Evolutionary conservation across 2,329 filamentous ascomycete species (phyloP), one percentile per base, ranked within the genome.

Genomic region (Verticillium tricorpus): DNA sequence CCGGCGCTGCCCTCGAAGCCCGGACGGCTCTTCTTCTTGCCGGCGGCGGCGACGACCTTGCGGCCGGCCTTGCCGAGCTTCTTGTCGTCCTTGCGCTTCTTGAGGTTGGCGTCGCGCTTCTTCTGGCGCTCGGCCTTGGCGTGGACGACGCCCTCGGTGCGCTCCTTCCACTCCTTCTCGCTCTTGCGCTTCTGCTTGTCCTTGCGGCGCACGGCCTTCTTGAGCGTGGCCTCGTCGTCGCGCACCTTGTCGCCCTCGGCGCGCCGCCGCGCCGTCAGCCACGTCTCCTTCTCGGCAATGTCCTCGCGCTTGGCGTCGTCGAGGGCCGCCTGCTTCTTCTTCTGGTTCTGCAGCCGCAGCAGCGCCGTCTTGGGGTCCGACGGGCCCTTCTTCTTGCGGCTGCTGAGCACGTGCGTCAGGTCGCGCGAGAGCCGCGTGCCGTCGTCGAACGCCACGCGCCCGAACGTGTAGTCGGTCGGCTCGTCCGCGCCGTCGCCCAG

Each of bases 191-290:
- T 98, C 59, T 85, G 81, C 67, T 89, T 87, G 70, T 97, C 92
- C 80, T 97, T 96, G 67, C 94, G 88, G 84, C 97, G 97, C 67
- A 98, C 81, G 0, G 93, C 91, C 82, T 97, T 97, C 82, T 97
- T 97, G 32, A 99, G 83, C 61, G 97, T 78, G 56, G 85, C 87
- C 65, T 92, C 92, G 73, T 97, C 92, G 71, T 98, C 93, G 63
- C 87, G 88, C 37, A 97, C 89, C 72, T 92, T 91, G 72, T 97
- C 93, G 57, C 95, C 95, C 73, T 96, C 91, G 1, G 90, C 92
- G 28, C 90, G 88, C 76, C 92, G 92, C 76, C 94, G 90, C 2
- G 95, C 95, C 57, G 91, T 94, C 63, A 97, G 82, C 95, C 95
- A 99, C 62, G 89, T 81, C 70, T 99, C 94, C 80, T 98, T 98